These are phyloP conservation scores for Trypanosoma lewisi DNA, from an alignment of 208 protist species.

Conservation along the genomic window DNA sequence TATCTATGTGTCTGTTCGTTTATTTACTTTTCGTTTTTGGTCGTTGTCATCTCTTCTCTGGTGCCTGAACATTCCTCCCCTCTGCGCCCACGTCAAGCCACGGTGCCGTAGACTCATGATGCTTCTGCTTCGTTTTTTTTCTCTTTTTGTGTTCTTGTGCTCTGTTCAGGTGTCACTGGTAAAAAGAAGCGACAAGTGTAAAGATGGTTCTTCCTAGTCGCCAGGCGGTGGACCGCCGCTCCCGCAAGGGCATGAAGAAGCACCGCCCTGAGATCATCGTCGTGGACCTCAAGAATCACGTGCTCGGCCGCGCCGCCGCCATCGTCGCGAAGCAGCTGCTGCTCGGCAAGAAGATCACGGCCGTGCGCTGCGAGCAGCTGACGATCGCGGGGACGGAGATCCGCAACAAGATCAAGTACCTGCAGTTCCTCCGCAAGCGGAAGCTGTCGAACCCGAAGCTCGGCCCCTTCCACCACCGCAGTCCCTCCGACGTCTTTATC, in stretches of 20 bases:
- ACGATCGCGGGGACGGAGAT: slow-evolving; percentile 94
- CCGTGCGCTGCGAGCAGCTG: slow-evolving; percentile 96
- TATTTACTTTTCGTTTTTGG: slow-evolving; percentile 19
- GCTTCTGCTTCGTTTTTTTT: slow-evolving; percentile 10
- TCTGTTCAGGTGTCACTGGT: slow-evolving; percentile 5
- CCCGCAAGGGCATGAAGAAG: slow-evolving; percentile 76
- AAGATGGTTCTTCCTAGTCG: slow-evolving; percentile 70
- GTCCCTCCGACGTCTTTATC: slow-evolving; percentile 96
- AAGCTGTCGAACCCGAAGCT: slow-evolving; percentile 97
- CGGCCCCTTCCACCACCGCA: slow-evolving; percentile 98
- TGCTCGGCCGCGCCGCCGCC: slow-evolving; percentile 97
- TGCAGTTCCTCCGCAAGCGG: slow-evolving; percentile 94
- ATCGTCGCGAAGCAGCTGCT: slow-evolving; percentile 98
- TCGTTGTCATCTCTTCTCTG: neutral
- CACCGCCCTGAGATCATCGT: slow-evolving; percentile 90
- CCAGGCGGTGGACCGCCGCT: slow-evolving; percentile 50
- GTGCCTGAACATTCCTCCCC: neutral
- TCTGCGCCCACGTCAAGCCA: neutral
- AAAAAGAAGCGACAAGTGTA: neutral
- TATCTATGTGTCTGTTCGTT: neutral
- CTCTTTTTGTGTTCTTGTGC: neutral
- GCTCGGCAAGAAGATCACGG: slow-evolving; percentile 95
- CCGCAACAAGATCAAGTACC: slow-evolving; percentile 97
- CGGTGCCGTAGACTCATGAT: neutral
- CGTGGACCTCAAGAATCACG: slow-evolving; percentile 97